Evolutionary conservation across 441 rosid genomes (phyloP).

Genomic region (Euphorbia schlechtendalii): DNA sequence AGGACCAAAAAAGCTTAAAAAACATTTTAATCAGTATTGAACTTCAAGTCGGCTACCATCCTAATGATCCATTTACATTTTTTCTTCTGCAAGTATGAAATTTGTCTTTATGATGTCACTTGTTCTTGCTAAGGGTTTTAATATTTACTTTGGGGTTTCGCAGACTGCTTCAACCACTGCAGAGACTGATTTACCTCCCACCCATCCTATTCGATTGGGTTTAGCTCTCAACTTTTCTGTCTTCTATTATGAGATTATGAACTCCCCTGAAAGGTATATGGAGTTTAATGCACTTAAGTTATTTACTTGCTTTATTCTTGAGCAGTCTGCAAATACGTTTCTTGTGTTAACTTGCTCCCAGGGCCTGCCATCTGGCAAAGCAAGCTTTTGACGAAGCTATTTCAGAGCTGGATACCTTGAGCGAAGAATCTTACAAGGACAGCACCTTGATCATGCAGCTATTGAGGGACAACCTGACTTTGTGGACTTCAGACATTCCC

Average conservation of each 20-base stretch:
- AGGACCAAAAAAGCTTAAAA: background rate
- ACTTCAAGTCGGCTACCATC: background rate
- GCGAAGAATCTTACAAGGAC: constrained; percentile 28
- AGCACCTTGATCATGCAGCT: constrained; percentile 30
- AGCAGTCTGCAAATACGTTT: background rate
- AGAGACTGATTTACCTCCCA: constrained; percentile 47
- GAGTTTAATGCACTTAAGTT: background rate
- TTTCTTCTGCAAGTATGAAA: background rate
- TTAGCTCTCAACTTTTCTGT: constrained; percentile 61
- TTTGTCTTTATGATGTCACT: background rate
- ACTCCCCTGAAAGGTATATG: constrained; percentile 49
- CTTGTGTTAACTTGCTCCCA: background rate
- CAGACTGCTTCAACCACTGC: constrained; percentile 54
- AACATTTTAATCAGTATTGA: background rate
- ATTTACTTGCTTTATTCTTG: too few relatives aligned
- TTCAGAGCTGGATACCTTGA: constrained; percentile 25
- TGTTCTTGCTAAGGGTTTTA: background rate
- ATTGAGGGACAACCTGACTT: constrained; percentile 26
- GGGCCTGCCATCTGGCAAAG: constrained; percentile 29
- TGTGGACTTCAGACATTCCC: constrained; percentile 27
- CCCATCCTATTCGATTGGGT: constrained; percentile 59
- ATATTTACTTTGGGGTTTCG: constrained; percentile 9
- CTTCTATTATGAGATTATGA: constrained; percentile 52
- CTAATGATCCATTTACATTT: background rate
- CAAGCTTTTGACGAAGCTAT: constrained; percentile 30